Percentiles rank a stretch among this genome's conserved stretches.
These are phyloP conservation scores for Aurantiochytrium sp. DNA, from an alignment of 108 stramenopile genomes.

Conservation along the genomic window DNA sequence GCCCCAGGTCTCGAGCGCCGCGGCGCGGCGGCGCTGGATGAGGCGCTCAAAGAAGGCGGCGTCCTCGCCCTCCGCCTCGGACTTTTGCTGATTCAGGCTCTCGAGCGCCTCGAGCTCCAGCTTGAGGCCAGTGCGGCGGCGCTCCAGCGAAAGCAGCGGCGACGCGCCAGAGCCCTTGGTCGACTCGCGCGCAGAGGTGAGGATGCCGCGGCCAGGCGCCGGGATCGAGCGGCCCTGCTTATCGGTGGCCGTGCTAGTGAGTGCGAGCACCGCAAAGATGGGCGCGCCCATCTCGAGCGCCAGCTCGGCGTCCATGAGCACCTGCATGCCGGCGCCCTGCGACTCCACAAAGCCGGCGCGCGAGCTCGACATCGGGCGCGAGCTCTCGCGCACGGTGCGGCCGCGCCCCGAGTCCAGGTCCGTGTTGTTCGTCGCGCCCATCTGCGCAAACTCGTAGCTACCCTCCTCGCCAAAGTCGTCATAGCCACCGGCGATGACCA, in stretches of 20 bases:
- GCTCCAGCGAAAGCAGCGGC: neutral
- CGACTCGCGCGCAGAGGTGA: slow-evolving; percentile 30
- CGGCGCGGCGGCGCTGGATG: neutral
- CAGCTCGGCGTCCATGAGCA: slow-evolving; percentile 28
- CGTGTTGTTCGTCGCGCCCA: slow-evolving; percentile 30
- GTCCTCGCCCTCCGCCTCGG: neutral
- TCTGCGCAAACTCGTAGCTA: slow-evolving; percentile 33
- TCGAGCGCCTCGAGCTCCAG: slow-evolving; percentile 1
- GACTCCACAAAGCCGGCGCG: slow-evolving; percentile 36
- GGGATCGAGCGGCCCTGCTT: slow-evolving; percentile 33
- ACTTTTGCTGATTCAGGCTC: neutral
- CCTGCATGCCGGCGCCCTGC: slow-evolving; percentile 36
- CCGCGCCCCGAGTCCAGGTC: neutral
- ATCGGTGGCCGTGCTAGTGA: slow-evolving; percentile 32
- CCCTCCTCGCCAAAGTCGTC: slow-evolving; percentile 40
- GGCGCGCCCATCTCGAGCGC: slow-evolving; percentile 33
- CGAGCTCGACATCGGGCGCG: slow-evolving; percentile 18
- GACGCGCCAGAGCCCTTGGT: neutral
- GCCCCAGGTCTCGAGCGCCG: neutral
- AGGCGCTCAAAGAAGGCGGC: slow-evolving; percentile 5
- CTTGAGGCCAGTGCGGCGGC: neutral
- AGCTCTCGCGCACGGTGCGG: neutral
- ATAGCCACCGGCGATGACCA: slow-evolving; percentile 32
- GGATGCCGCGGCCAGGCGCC: slow-evolving; percentile 34
- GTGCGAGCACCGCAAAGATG: slow-evolving; percentile 33